Percentiles rank a stretch among this genome's conserved stretches.
Conservation (phyloP, 2,329 filamentous ascomycete genomes). For the Ascochyta rabiei region DNA sequence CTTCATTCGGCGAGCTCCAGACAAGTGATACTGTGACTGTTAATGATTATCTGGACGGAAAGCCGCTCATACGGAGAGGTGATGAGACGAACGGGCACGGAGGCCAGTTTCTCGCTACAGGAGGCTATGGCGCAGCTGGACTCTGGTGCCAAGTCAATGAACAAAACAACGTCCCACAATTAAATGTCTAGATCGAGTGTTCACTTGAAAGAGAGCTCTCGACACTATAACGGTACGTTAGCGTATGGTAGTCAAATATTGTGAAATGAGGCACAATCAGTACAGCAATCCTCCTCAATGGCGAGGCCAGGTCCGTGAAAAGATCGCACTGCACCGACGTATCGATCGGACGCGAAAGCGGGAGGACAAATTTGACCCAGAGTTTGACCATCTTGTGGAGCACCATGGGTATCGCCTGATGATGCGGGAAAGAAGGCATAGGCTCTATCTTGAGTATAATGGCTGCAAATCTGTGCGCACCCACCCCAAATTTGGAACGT, state of each 20-base stretch:
- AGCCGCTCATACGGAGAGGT: neutral
- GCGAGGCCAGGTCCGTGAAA: neutral
- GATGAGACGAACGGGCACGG: neutral
- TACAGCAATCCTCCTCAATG: neutral
- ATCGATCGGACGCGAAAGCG: neutral
- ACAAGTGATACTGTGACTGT: neutral
- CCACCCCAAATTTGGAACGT: too few species aligned
- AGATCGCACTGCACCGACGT: neutral
- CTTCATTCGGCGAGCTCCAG: neutral
- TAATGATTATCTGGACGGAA: neutral
- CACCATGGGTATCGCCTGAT: neutral
- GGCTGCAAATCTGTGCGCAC: too few species aligned
- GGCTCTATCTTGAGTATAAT: neutral
- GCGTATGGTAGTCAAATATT: neutral
- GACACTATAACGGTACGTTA: neutral
- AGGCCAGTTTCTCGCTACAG: neutral
- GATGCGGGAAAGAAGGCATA: neutral
- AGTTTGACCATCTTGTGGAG: neutral
- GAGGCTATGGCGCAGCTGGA: neutral
- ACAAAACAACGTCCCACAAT: neutral
- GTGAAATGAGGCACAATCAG: neutral
- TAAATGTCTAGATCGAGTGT: neutral
- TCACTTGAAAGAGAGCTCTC: neutral
- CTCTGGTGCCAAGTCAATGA: neutral
- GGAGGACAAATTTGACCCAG: neutral